These are phyloP conservation scores for Elaeagnus macrophylla DNA, from an alignment of 306 rosid species.

Conservation along the genomic window DNA sequence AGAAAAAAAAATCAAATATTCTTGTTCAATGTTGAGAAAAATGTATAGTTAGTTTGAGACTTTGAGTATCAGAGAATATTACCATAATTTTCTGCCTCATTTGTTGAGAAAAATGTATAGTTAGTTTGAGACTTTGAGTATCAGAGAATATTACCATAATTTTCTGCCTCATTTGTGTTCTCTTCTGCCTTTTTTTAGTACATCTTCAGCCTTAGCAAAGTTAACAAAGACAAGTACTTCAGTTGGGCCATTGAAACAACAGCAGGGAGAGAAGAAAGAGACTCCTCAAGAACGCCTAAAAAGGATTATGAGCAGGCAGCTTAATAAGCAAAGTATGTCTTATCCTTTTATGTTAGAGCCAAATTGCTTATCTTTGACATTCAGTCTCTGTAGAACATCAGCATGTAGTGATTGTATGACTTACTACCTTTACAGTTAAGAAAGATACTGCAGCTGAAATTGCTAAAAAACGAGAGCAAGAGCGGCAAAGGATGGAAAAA, in stretches of 20 bases:
- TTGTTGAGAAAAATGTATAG: too few relatives aligned
- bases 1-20: neutral
- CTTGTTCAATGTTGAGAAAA: neutral
- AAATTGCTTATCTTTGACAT: neutral
- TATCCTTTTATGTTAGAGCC: neutral
- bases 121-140: too few relatives aligned
- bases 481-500: constrained; percentile 86
- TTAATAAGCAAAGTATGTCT: constrained; percentile 79
- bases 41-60: too few relatives aligned
- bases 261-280: constrained; percentile 84
- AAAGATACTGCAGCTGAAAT: constrained; percentile 88
- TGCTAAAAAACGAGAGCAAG: constrained; percentile 87
- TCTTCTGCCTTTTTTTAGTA: constrained; percentile 35
- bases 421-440: constrained; percentile 53
- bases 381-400: neutral
- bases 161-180: neutral
- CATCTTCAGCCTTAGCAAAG: constrained; percentile 78
- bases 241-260: constrained; percentile 61
- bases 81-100: too few relatives aligned
- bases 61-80: too few relatives aligned
- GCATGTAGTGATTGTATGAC: neutral
- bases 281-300: constrained; percentile 99
- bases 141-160: too few relatives aligned
- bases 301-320: constrained; percentile 92
- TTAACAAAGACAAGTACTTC: constrained; percentile 67